A percentile compares a stretch with the other conserved stretches of the same genome.
Conservation (phyloP, 352 stramenopile genomes). For the Phytophthora pluvialis region DNA sequence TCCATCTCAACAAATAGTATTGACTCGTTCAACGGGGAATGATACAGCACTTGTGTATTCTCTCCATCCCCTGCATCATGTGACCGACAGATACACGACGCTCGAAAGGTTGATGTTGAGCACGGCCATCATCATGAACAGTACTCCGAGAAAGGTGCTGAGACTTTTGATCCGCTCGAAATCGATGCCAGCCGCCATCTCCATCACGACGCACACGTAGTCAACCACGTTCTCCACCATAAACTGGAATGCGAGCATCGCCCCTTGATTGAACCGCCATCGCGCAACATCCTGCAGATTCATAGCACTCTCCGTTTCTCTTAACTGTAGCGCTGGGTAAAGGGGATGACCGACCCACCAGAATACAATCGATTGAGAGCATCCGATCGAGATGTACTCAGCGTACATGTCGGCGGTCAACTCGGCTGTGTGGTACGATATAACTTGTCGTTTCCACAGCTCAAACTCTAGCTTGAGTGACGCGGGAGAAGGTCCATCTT, state of each 20-base stretch:
- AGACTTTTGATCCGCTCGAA: conserved; percentile 33
- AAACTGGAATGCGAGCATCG: conserved; percentile 32
- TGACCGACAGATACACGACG: conserved; percentile 21
- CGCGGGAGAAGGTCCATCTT: neutral
- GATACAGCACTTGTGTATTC: neutral
- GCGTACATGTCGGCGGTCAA: conserved; percentile 55
- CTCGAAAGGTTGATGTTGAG: conserved; percentile 45
- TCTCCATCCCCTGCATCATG: neutral
- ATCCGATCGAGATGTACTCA: conserved; percentile 59
- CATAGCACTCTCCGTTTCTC: neutral
- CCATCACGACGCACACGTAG: conserved; percentile 36
- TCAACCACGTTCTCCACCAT: conserved; percentile 34
- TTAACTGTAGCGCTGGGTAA: conserved; percentile 28
- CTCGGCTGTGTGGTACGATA: conserved; percentile 47
- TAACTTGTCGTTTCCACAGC: conserved; percentile 31
- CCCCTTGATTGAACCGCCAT: conserved; percentile 28
- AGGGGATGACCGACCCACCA: conserved; percentile 48
- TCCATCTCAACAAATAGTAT: too few species aligned
- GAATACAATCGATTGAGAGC: conserved; percentile 47
- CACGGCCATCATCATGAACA: conserved; percentile 38
- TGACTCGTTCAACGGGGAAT: too few species aligned
- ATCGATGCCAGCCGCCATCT: conserved; percentile 37
- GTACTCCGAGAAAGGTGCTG: conserved; percentile 28
- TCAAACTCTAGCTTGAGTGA: conserved; percentile 28
- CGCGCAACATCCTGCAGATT: neutral